These are phyloP conservation scores for Gossypioides kirkii DNA, from an alignment of 345 rosid genomes.

Conservation along the genomic window DNA sequence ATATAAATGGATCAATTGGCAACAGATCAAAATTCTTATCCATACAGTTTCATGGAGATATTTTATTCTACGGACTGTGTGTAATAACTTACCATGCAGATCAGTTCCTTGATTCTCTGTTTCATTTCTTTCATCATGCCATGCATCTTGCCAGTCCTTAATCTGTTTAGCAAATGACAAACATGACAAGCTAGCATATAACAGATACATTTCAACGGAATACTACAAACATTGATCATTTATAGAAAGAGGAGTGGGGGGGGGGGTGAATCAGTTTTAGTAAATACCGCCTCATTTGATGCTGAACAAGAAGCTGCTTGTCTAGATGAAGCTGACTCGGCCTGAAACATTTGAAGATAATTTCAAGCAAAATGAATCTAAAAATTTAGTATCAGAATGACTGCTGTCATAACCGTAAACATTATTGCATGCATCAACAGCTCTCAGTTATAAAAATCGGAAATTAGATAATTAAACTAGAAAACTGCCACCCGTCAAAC, in stretches of 20 bases:
- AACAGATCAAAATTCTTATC: neutral
- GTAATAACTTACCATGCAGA: constrained; percentile 33
- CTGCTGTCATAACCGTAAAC: neutral
- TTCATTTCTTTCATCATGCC: constrained; percentile 30
- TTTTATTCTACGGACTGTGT: neutral
- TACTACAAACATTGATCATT: neutral
- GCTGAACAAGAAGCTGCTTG: constrained; percentile 47
- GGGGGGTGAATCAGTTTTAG: neutral
- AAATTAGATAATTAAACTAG: neutral
- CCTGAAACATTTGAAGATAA: constrained; percentile 28
- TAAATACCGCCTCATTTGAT: constrained; percentile 29
- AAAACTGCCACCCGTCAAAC: neutral
- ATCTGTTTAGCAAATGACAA: constrained; percentile 28
- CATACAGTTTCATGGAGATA: neutral
- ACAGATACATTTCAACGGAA: neutral
- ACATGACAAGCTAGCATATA: constrained; percentile 9
- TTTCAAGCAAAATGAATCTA: neutral
- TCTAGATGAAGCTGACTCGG: constrained; percentile 49
- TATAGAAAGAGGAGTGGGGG: neutral
- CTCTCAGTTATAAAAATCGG: neutral
- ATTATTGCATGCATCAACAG: neutral
- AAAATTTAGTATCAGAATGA: neutral
- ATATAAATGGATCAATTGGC: neutral
- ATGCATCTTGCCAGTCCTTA: constrained; percentile 51
- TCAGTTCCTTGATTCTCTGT: constrained; percentile 26